These are phyloP conservation scores for Tritrichomonas musculus DNA, from an alignment of 208 protist genomes.

Conservation along the genomic window DNA sequence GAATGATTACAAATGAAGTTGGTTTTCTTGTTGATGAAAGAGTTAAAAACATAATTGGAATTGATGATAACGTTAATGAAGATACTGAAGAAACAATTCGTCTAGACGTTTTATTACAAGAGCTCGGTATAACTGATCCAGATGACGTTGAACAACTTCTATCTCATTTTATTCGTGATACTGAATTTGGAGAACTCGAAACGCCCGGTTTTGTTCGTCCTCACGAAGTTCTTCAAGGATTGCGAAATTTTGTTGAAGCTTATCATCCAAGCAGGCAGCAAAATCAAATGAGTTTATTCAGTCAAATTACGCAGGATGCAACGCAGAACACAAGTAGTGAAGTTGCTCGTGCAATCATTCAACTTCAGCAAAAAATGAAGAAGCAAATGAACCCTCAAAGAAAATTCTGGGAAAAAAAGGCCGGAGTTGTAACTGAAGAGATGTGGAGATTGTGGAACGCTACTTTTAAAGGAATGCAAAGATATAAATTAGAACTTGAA, in stretches of 20 bases:
- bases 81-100: not conserved
- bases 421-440: not conserved
- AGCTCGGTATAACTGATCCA: not conserved
- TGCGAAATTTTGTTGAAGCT: not conserved
- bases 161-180: not conserved
- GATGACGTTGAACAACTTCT: not conserved
- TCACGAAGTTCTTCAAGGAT: not conserved
- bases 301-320: not conserved
- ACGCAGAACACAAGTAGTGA: conserved; percentile 18
- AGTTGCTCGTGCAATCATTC: conserved; percentile 1
- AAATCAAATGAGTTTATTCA: not conserved
- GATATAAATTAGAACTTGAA: not conserved
- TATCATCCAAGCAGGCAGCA: conserved; percentile 15
- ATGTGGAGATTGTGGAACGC: conserved; percentile 22
- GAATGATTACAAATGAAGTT: conserved; percentile 4
- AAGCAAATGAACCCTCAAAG: not conserved
- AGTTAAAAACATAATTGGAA: conserved; percentile 16
- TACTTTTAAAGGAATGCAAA: conserved; percentile 14
- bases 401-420: not conserved
- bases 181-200: conserved; percentile 12
- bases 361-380: conserved; percentile 8
- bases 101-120: not conserved
- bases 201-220: not conserved
- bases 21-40: conserved; percentile 23
- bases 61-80: not conserved